Conservation (phyloP, 106 monocot species). For the Chionographis japonica region DNA sequence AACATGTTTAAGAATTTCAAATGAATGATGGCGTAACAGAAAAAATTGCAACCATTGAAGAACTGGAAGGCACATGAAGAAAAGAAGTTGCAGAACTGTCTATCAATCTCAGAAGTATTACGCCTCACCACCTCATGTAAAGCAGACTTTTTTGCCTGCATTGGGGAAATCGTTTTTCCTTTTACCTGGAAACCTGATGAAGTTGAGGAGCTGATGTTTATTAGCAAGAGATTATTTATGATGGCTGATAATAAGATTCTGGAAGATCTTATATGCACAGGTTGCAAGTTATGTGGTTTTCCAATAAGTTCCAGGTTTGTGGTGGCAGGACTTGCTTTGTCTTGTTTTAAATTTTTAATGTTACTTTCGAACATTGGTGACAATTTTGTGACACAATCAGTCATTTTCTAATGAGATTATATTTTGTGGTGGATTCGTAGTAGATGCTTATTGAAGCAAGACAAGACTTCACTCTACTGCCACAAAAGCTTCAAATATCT, state of each 20-base stretch:
- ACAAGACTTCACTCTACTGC: constrained; percentile 28
- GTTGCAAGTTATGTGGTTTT: constrained; percentile 46
- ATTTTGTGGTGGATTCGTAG: neutral
- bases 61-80: constrained; percentile 42
- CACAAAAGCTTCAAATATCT: constrained; percentile 28
- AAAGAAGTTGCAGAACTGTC: constrained; percentile 4
- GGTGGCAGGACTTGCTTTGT: neutral
- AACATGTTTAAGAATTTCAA: neutral
- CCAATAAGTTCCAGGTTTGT: constrained; percentile 37
- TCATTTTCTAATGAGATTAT: neutral
- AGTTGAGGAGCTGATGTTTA: constrained; percentile 12
- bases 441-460: constrained; percentile 9
- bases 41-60: constrained; percentile 13
- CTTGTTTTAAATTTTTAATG: too few relatives aligned
- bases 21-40: constrained; percentile 5
- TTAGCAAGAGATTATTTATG: constrained; percentile 17
- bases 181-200: constrained; percentile 6
- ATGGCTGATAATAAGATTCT: constrained; percentile 15
- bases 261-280: constrained; percentile 33
- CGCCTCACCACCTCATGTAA: constrained; percentile 13
- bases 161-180: constrained; percentile 25
- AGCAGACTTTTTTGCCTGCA: constrained; percentile 25
- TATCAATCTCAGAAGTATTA: constrained; percentile 33
- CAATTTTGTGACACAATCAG: neutral
- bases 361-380: too few relatives aligned